Evolutionary conservation across 176 grass and related monocot species (phyloP).

Genomic region (Ampelocalamus luodianensis): DNA sequence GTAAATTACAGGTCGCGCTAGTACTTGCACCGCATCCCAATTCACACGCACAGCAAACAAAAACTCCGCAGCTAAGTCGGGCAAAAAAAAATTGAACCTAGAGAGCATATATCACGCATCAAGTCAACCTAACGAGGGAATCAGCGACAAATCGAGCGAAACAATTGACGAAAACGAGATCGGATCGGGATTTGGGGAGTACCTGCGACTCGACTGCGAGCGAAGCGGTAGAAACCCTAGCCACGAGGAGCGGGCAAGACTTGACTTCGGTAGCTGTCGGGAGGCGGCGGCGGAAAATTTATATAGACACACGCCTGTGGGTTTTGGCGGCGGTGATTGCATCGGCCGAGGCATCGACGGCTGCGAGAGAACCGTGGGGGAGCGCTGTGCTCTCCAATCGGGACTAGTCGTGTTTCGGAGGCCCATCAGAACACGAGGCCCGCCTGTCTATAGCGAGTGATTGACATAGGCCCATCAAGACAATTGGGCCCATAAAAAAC

Average conservation of each 20-base stretch:
- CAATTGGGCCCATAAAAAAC: too few species aligned
- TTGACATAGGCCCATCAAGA: too few species aligned
- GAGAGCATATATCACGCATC: too few species aligned
- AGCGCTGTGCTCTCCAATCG: too few species aligned
- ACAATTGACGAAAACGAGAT: background rate
- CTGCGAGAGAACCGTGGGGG: background rate
- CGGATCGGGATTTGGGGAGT: background rate
- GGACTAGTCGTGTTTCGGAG: background rate
- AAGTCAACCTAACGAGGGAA: background rate
- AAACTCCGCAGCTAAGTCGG: background rate
- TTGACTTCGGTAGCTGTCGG: background rate
- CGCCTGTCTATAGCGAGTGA: too few species aligned
- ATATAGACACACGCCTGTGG: background rate
- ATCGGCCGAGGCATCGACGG: constrained; percentile 12
- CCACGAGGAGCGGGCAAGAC: background rate
- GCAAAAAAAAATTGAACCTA: background rate
- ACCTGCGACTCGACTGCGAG: constrained; percentile 14
- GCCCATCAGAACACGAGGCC: background rate
- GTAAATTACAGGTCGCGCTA: background rate
- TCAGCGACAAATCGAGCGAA: background rate
- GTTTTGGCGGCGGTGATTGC: background rate
- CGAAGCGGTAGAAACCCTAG: constrained; percentile 41
- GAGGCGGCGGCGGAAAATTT: background rate
- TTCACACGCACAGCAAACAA: background rate
- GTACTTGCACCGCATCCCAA: background rate